Base-by-base conservation (phyloP, 768 basidiomycete genomes). In the Tephrocybe sp. region DNA sequence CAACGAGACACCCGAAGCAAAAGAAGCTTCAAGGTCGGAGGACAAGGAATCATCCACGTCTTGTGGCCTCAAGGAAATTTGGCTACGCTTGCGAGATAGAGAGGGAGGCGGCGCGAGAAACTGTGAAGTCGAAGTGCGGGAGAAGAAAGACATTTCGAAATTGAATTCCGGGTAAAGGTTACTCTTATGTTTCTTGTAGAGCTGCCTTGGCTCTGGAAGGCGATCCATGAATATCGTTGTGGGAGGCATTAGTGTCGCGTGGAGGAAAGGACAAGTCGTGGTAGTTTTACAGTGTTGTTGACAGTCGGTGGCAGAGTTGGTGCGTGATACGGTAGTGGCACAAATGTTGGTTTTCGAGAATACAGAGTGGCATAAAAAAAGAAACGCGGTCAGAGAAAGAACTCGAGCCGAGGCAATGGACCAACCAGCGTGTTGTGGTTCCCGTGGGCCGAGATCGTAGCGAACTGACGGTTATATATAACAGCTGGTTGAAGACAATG, bases 21-120 rank as follows among this genome's bases (percentile, higher is more conserved):
- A 93, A 24, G 90, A 91, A 33, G 84, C 71, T 64, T 93, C 90
- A 42, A 90, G 78, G 61, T 89, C 88, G n/a, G 85, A 86, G 28
- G 84, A 81, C 45, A 84, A 73, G 62, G 83, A 85, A 37, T 85
- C 83, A 54, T 89, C 84, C 47, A 81, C 65, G 52, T 85, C 81
- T 60, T 81, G 76, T 58, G 68, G 69, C 55, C 63, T 70, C 58
- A 68, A 64, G 61, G 70, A 65, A 48, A 69, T 68, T 57, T 79
- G 76, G 51, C 67, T 76, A 50, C 70, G 75, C 66, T 80, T 82
- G 59, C 78, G 76, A 33, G 75, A 67, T 51, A 74, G 76, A 14
- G 69, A 68, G 18, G 75, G 62, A 14, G 71, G 82, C 61, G 72
- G 76, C 67, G 58, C 74, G 65, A 68, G 74, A 65, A 65, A 74